Percentiles rank a stretch among this genome's conserved stretches.
Evolutionary conservation across 345 rosid genomes (phyloP).

Genomic region (Eucalyptus globulus): DNA sequence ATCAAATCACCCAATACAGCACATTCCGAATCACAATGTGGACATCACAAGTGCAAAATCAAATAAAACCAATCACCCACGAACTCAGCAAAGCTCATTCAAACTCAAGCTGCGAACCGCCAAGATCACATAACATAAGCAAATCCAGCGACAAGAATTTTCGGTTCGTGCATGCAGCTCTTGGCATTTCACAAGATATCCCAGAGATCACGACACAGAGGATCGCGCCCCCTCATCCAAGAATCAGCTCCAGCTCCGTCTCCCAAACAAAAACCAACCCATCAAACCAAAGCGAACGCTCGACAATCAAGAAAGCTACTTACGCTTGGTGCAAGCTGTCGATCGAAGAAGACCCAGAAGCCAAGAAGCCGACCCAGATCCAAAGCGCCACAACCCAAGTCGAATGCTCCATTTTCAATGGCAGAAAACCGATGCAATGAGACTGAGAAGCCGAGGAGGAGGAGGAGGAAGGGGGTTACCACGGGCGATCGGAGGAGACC

Average conservation of each 20-base stretch:
- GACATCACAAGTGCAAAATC: neutral
- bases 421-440: neutral
- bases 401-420: constrained; percentile 34
- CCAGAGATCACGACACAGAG: neutral
- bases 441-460: neutral
- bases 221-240: neutral
- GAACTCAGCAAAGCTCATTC: neutral
- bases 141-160: neutral
- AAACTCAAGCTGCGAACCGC: neutral
- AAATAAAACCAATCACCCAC: neutral
- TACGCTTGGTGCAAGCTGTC: constrained; percentile 71
- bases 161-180: neutral
- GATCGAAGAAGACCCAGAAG: constrained; percentile 40
- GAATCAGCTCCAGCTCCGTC: neutral
- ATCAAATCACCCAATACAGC: neutral
- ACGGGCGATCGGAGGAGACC: neutral
- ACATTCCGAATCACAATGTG: neutral
- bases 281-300: neutral
- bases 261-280: neutral
- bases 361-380: constrained; percentile 25
- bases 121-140: neutral
- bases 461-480: neutral
- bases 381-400: constrained; percentile 13
- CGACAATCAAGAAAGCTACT: constrained; percentile 8
- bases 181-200: neutral